Conservation (phyloP, 2,329 filamentous ascomycete species). For the Ophiostoma populinum region DNA sequence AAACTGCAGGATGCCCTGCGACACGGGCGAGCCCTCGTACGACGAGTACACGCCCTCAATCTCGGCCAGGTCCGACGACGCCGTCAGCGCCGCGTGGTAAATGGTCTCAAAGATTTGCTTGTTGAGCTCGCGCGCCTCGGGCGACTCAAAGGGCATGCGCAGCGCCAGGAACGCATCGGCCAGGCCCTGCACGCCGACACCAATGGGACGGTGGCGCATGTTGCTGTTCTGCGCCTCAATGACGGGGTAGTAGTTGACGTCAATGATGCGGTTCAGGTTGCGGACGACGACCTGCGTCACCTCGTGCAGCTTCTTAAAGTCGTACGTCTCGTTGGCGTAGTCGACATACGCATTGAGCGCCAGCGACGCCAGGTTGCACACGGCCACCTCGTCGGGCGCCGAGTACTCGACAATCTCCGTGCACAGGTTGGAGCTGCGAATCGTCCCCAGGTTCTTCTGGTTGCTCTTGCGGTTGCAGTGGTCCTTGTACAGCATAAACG, state of each 20-base stretch:
- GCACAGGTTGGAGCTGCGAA: constrained; percentile 96
- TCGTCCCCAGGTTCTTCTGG: constrained; percentile 98
- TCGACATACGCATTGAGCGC: constrained; percentile 85
- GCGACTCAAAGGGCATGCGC: constrained; percentile 90
- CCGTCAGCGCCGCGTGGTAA: constrained; percentile 86
- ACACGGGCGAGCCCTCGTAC: constrained; percentile 85
- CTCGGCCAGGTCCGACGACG: constrained; percentile 74
- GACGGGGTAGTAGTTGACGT: constrained; percentile 97
- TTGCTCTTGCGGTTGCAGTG: constrained; percentile 98
- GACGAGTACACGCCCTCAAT: constrained; percentile 71
- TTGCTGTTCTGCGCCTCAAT: constrained; percentile 88
- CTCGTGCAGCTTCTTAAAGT: constrained; percentile 94
- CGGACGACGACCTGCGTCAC: constrained; percentile 81
- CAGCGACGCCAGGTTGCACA: constrained; percentile 93
- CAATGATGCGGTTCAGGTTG: constrained; percentile 97
- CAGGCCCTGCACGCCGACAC: constrained; percentile 92
- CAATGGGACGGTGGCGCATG: constrained; percentile 89
- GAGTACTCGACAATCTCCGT: constrained; percentile 98
- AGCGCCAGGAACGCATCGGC: constrained; percentile 96
- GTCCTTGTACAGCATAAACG: constrained; percentile 99
- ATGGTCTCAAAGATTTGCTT: constrained; percentile 99
- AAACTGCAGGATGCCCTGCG: constrained; percentile 89
- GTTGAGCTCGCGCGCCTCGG: constrained; percentile 85
- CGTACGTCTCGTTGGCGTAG: constrained; percentile 65
- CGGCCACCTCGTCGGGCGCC: constrained; percentile 92